These are phyloP conservation scores for Halophytophthora polymorphica DNA, from an alignment of 352 stramenopile genomes.

Conservation along the genomic window DNA sequence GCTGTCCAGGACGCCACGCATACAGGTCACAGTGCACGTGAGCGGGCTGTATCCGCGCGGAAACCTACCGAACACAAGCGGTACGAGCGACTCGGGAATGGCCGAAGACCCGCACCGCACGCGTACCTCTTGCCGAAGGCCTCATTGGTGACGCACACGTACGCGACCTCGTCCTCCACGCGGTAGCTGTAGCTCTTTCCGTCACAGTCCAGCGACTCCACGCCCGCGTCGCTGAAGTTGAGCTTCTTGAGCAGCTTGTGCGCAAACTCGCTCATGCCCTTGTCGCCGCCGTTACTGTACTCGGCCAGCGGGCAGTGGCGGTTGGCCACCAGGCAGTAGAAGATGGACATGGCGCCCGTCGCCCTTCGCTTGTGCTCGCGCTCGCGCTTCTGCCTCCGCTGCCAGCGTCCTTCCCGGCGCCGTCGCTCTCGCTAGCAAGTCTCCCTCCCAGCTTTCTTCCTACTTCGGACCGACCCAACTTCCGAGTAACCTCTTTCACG, in stretches of 20 bases:
- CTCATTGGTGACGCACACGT: slow-evolving; percentile 81
- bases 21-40: too few species aligned
- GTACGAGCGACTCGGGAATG: not conserved
- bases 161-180: slow-evolving; percentile 80
- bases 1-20: slow-evolving; percentile 13
- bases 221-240: slow-evolving; percentile 61
- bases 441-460: not conserved
- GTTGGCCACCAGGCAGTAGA: slow-evolving; percentile 87
- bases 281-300: slow-evolving; percentile 78
- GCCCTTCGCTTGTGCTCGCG: too few species aligned
- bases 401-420: too few species aligned
- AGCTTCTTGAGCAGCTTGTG: slow-evolving; percentile 87
- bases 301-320: slow-evolving; percentile 74
- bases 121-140: slow-evolving; percentile 74
- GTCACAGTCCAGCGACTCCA: slow-evolving; percentile 82
- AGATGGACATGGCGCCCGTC: slow-evolving; percentile 69
- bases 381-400: too few species aligned
- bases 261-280: slow-evolving; percentile 86
- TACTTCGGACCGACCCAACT: not conserved
- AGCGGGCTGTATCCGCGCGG: too few species aligned
- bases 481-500: too few species aligned
- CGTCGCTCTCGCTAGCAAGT: not conserved
- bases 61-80: not conserved
- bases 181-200: slow-evolving; percentile 85
- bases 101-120: not conserved